Evolutionary conservation across 306 rosid genomes (phyloP).

Genomic region (Lathyrus sativus): DNA sequence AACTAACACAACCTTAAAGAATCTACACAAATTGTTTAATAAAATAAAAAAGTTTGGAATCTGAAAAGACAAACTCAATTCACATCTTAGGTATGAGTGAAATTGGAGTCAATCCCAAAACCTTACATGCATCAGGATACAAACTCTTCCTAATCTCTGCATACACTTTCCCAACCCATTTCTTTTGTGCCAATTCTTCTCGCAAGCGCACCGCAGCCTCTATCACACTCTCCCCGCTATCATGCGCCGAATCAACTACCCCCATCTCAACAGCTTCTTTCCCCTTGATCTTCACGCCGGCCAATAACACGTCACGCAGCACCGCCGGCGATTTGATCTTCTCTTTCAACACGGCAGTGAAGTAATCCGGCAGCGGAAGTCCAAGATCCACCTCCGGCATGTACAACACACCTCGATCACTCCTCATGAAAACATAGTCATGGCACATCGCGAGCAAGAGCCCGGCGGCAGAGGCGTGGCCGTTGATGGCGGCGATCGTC

Average conservation of each 20-base stretch:
- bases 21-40: not conserved
- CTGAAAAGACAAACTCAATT: not conserved
- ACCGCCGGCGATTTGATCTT: slow-evolving; percentile 50
- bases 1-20: not conserved
- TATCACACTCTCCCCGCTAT: slow-evolving; percentile 42
- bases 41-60: not conserved
- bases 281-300: slow-evolving; percentile 51
- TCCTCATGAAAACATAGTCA: slow-evolving; percentile 66
- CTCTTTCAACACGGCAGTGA: slow-evolving; percentile 44
- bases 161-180: slow-evolving; percentile 60
- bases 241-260: slow-evolving; percentile 67
- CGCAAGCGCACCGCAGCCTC: slow-evolving; percentile 60
- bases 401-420: slow-evolving; percentile 64
- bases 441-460: slow-evolving; percentile 58
- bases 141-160: slow-evolving; percentile 72
- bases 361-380: slow-evolving; percentile 62
- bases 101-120: slow-evolving; percentile 45
- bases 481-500: slow-evolving; percentile 65
- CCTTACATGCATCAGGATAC: slow-evolving; percentile 49
- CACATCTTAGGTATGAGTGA: slow-evolving; percentile 45
- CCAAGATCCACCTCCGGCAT: slow-evolving; percentile 72
- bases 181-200: slow-evolving; percentile 48
- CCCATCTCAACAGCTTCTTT: slow-evolving; percentile 63
- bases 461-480: slow-evolving; percentile 68
- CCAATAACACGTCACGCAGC: slow-evolving; percentile 53